These are phyloP conservation scores for Solanum virginianum DNA, from an alignment of 257 asterid genomes.

Conservation along the genomic window DNA sequence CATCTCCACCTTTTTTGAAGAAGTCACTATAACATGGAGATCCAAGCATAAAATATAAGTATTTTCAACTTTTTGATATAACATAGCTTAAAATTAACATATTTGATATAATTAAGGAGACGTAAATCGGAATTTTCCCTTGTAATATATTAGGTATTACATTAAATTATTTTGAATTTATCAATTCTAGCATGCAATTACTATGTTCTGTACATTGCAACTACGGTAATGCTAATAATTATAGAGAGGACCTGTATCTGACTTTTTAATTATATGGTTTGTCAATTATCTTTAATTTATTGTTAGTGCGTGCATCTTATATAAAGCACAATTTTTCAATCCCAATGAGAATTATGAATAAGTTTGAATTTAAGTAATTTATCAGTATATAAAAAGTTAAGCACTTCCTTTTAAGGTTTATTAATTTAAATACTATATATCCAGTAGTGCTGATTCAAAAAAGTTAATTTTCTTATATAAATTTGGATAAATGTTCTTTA, in stretches of 20 bases:
- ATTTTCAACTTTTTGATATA: not conserved
- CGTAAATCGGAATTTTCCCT: not conserved
- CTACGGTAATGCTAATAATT: not conserved
- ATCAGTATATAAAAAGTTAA: not conserved
- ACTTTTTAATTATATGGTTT: not conserved
- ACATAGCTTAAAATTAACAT: not conserved
- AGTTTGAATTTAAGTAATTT: not conserved
- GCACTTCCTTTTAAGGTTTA: not conserved
- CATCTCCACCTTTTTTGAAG: too few relatives aligned
- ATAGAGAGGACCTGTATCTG: not conserved
- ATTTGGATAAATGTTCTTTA: not conserved
- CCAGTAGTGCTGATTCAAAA: too few relatives aligned
- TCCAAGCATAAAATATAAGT: not conserved
- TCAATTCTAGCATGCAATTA: not conserved
- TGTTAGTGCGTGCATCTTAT: not conserved
- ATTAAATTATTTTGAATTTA: not conserved
- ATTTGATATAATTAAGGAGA: not conserved
- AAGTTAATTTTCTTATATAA: not conserved
- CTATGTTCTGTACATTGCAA: not conserved
- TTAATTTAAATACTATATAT: not conserved
- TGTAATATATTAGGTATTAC: not conserved
- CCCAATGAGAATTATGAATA: not conserved
- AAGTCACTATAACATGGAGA: too few relatives aligned
- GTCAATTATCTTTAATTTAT: not conserved
- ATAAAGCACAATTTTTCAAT: not conserved